Base-by-base conservation (phyloP, 768 basidiomycete genomes). In the Russula lepida region DNA sequence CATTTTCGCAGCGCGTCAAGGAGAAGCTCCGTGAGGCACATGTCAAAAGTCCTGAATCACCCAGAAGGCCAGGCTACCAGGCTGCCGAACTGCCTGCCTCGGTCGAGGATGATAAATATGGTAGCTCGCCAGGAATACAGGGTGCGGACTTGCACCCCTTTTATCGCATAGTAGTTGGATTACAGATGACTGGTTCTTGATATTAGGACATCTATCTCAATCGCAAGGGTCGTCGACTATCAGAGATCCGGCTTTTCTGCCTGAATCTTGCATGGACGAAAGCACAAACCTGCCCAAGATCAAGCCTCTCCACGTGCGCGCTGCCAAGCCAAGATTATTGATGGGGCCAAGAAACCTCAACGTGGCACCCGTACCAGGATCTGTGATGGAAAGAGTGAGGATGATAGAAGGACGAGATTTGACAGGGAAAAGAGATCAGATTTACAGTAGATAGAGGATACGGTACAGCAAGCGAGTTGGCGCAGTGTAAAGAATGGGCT, bases 1-100 rank as follows among this genome's bases (percentile, higher is more conserved):
- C 74, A 4, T 81, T 84, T 69, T 69, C 77, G 37, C 64, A 67
- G 35, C 78, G 78, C 50, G 75, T 79, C 5, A 75, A 77, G 58
- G 74, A 78, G 55, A 80, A 78, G 64, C 68, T 74, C 28, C 66
- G 46, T 33, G 47, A 55, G 4, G 58, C 35, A 41, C 44, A 57
- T 25, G 54, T 37, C 43, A 15, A 23, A 12, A 15, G 25, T 3
- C 25, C 52, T 19, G 54, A 43, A 32, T 35, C n/a, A 25, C 21
- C 47, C 17, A 35, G 48, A 41, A 15, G 27, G 15, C 41, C n/a
- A 33, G 41, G 27, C 44, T 17, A 44, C 9, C 27, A 21, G 28
- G 19, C 19, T 21, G 21, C 17, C 25, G 41, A 46, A 23, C 30
- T 15, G 28, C 37, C 1, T 12, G 17, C 47, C 7, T 41, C 21